Evolutionary conservation across 2,329 filamentous ascomycete species (phyloP).

Genomic region (Scleromitrula shiraiana): DNA sequence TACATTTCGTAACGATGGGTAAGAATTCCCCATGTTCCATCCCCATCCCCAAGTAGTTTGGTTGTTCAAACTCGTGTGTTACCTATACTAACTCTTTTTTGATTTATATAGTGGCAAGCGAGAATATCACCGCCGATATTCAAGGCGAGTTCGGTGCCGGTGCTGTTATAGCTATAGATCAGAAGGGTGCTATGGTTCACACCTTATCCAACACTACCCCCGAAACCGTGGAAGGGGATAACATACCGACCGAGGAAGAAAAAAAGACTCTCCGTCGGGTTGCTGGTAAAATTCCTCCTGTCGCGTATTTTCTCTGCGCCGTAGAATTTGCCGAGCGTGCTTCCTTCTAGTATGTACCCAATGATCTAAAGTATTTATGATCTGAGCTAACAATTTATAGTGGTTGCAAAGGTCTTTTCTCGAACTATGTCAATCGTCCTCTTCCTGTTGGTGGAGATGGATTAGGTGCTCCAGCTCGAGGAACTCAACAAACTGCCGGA

Average conservation of each 20-base stretch:
- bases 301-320: constrained; percentile 62
- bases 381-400: background rate
- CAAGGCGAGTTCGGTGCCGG: constrained; percentile 9
- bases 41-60: background rate
- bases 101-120: constrained; percentile 2
- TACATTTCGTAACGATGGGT: constrained; percentile 9
- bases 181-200: constrained; percentile 15
- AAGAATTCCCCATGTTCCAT: background rate
- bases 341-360: constrained; percentile 66
- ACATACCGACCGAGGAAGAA: constrained; percentile 48
- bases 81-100: background rate
- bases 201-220: constrained; percentile 2
- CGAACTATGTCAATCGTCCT: constrained; percentile 55
- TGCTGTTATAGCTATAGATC: constrained; percentile 12
- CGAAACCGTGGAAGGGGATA: constrained; percentile 7
- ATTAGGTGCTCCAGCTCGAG: constrained; percentile 31
- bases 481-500: constrained; percentile 36
- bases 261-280: constrained; percentile 53
- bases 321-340: constrained; percentile 71
- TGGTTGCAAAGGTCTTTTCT: constrained; percentile 4
- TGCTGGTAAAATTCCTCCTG: constrained; percentile 55
- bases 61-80: background rate
- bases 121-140: constrained; percentile 12
- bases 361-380: constrained; percentile 32
- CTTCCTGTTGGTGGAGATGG: constrained; percentile 41